phyloP scores from a whole-genome alignment of 176 grass and related monocot genomes.

The Cocos nucifera region DNA sequence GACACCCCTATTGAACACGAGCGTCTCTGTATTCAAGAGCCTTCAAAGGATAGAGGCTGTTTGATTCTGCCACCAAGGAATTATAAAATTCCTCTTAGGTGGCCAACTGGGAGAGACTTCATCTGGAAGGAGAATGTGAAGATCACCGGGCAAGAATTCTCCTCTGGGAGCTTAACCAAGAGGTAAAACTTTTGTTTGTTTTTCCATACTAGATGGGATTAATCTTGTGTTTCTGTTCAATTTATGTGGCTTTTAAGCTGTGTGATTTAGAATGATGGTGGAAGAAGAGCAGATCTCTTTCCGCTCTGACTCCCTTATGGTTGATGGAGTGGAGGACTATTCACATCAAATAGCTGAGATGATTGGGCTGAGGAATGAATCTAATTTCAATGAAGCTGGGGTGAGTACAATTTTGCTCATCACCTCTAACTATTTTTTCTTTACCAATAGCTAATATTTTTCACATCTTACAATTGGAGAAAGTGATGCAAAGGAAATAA shows the following conservation, averaged over 20 bases:
- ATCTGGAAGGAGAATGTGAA: constrained; percentile 99
- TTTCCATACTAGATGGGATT: background rate
- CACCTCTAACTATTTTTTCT: background rate
- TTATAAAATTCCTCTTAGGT: constrained; percentile 78
- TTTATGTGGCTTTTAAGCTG: constrained; percentile 17
- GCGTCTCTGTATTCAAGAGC: constrained; percentile 47
- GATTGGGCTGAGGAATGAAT: constrained; percentile 89
- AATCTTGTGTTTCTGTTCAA: constrained; percentile 2
- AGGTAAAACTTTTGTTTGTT: constrained; percentile 29
- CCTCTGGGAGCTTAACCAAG: constrained; percentile 92
- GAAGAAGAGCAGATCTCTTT: constrained; percentile 99
- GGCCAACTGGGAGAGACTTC: constrained; percentile 90
- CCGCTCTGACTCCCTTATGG: constrained; percentile 68
- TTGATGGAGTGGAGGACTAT: constrained; percentile 93
- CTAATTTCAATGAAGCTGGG: constrained; percentile 94
- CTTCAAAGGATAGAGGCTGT: constrained; percentile 26
- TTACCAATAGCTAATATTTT: background rate
- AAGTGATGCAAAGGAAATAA: no score
- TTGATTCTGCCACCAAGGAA: constrained; percentile 63
- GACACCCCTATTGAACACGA: constrained; percentile 52
- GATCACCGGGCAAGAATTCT: constrained; percentile 94
- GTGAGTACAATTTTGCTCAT: constrained; percentile 27
- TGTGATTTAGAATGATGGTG: constrained; percentile 82
- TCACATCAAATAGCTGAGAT: constrained; percentile 95
- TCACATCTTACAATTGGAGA: no score